A percentile compares a stretch with the other conserved stretches of the same genome.
phyloP scores from a whole-genome alignment of 345 rosid genomes.

The Eucalyptus paniculata region DNA sequence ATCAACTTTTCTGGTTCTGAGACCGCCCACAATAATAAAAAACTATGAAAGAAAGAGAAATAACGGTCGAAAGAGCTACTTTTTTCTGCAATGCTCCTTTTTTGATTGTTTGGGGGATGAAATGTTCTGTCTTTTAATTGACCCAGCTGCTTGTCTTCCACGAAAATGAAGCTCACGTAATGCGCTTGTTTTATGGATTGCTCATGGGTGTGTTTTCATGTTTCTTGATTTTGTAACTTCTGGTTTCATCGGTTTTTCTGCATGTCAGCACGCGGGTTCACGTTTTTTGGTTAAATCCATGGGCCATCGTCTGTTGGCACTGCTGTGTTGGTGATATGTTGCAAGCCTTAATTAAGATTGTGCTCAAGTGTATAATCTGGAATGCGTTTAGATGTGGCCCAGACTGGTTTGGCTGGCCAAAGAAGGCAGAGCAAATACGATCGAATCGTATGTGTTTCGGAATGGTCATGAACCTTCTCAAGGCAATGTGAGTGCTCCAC shows the following conservation, averaged over 20 bases:
- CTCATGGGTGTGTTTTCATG: not conserved
- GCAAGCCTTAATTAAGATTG: not conserved
- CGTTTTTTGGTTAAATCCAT: not conserved
- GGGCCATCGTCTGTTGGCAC: not conserved
- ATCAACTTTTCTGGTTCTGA: not conserved
- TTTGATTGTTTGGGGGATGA: not conserved
- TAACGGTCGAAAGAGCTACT: not conserved
- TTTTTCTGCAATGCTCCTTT: not conserved
- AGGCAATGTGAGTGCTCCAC: constrained; percentile 30
- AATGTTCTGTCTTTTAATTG: not conserved
- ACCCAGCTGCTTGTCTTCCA: not conserved
- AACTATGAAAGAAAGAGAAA: not conserved
- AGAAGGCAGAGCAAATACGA: constrained; percentile 65
- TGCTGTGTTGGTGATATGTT: not conserved
- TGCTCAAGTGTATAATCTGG: not conserved
- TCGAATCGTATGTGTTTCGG: constrained; percentile 94
- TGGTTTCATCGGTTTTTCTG: not conserved
- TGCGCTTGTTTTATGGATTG: not conserved
- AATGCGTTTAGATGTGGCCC: constrained; percentile 71
- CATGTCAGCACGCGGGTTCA: not conserved
- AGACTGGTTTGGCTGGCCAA: constrained; percentile 72
- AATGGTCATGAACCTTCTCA: constrained; percentile 83
- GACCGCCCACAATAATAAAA: not conserved
- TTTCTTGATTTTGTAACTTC: not conserved
- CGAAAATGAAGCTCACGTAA: not conserved